Evolutionary conservation across 192 early-diverging fungal genomes (phyloP), one percentile per base, ranked within the genome.

Genomic region (Chytriomyces sp.): DNA sequence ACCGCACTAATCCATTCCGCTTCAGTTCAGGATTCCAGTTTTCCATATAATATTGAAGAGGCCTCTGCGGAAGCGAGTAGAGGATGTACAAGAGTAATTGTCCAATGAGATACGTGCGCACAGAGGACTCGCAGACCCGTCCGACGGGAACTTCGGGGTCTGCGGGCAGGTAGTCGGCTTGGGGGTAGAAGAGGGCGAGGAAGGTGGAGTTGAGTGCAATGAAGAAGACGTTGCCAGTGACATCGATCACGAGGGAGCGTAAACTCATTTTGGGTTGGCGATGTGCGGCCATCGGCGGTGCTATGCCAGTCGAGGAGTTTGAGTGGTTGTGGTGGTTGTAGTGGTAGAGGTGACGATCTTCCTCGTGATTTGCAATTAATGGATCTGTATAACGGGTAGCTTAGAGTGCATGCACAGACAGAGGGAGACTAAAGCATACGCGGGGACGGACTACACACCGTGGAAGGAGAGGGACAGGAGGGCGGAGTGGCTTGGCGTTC

Each of bases 21-120:
- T 44, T 32, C 26, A 37, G 34, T 40, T 75, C 74, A 6, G 74
- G 74, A 22, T 64, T 67, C 65, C 59, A 64, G 19, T 70, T 59
- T 28, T 75, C 74, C 22, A 75, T 59, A 34, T 68, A 67, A 39
- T 69, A 75, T 58, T 69, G 65, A n/a, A 75, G 44, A 30, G 74
- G 74, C 31, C 57, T 32, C 38, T 75, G 74, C 57, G 74, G 74
- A 5, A 69, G 32, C n/a, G 74, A 75, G 38, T 75, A 75, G 56
- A 75, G n/a, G 30, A 39, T 31, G 31, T 66, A 58, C 25, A 75
- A 66, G 6, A 44, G 55, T 3, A 75, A 31, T 58, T 75, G 74
- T 4, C 74, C 74, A 22, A 69, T 56, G 17, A 75, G 44, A 37
- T 75, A 75, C 6, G 65, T 28, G 12, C 55, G 56, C 22, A 75